Evolutionary conservation across 1,284 basidiomycete species (phyloP).

Genomic region (Sporisorium reilianum): DNA sequence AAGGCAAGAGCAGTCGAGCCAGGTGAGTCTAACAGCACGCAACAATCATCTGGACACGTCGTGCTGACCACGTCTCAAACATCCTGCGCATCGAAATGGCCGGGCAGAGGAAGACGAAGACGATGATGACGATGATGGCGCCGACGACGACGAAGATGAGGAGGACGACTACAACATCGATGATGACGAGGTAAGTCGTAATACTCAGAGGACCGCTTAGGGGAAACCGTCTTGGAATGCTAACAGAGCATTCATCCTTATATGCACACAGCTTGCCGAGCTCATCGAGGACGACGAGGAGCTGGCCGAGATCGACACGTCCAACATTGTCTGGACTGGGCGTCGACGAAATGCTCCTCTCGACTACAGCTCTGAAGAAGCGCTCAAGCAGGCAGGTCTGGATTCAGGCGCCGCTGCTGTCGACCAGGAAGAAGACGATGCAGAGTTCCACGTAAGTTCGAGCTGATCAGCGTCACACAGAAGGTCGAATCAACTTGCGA

Average conservation of each 20-base stretch:
- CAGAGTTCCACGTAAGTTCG: slow-evolving; percentile 50
- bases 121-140: slow-evolving; percentile 37
- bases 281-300: slow-evolving; percentile 54
- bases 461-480: not conserved
- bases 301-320: slow-evolving; percentile 49
- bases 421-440: slow-evolving; percentile 53
- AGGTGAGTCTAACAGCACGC: slow-evolving; percentile 19
- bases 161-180: slow-evolving; percentile 42
- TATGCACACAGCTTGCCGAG: slow-evolving; percentile 33
- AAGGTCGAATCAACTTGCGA: not conserved
- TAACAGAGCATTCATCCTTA: not conserved
- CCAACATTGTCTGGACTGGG: slow-evolving; percentile 56
- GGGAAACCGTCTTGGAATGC: not conserved
- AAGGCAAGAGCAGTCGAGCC: slow-evolving; percentile 46
- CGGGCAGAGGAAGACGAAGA: slow-evolving; percentile 24
- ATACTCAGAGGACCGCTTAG: not conserved
- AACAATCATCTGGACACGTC: not conserved
- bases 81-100: not conserved
- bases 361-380: slow-evolving; percentile 62
- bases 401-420: slow-evolving; percentile 22
- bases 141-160: slow-evolving; percentile 44
- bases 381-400: slow-evolving; percentile 57
- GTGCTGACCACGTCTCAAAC: slow-evolving; percentile 3
- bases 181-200: slow-evolving; percentile 39
- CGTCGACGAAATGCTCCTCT: slow-evolving; percentile 50